Evolutionary conservation across 106 monocot species (phyloP), one percentile per base, ranked within the genome.

Genomic region (Dioscorea dumetorum): DNA sequence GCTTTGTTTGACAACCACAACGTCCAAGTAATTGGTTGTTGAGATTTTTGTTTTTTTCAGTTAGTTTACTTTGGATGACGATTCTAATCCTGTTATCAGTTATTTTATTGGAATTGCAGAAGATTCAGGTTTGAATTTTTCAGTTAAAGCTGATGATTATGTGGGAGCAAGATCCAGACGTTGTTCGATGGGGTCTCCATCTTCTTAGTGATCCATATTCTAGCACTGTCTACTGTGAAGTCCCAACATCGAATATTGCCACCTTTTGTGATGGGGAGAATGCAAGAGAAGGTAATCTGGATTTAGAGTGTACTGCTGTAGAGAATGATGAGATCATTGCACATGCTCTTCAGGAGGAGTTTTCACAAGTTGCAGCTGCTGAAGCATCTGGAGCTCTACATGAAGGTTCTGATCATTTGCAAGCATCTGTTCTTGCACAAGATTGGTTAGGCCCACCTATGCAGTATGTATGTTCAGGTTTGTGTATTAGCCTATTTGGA

Each of bases 281-380:
- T 67, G 41, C 64, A 14, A 49, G 48, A 63, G 69, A 81, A 72
- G 53, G 35, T 70, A 69, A 68, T 17, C 33, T 49, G 62, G 24
- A 59, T 57, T 34, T 58, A 34, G 72, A 74, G 63, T 22, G 59
- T 53, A 8, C 72, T 71, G 24, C 62, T 63, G 57, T 88, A 33
- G 90, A 94, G 69, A 87, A 80, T 78, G 91, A 91, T 74, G 95
- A 85, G 69, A 61, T 83, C 57, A 85, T 88, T 67, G 88, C 95
- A 31, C 80, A 78, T 70, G 65, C 88, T 72, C 77, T 88, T 74
- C 91, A 88, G 67, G 80, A 91, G 72, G 88, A 91, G 66, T 67
- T 84, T 50, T 81, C 85, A 61, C 67, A 91, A 62, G 57, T 91
- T 72, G 82, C 87, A 71, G 32, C 73, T 56, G 81, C 74, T 53